phyloP scores from a whole-genome alignment of 495 filamentous ascomycete genomes.

The Cetradonia linearis region DNA sequence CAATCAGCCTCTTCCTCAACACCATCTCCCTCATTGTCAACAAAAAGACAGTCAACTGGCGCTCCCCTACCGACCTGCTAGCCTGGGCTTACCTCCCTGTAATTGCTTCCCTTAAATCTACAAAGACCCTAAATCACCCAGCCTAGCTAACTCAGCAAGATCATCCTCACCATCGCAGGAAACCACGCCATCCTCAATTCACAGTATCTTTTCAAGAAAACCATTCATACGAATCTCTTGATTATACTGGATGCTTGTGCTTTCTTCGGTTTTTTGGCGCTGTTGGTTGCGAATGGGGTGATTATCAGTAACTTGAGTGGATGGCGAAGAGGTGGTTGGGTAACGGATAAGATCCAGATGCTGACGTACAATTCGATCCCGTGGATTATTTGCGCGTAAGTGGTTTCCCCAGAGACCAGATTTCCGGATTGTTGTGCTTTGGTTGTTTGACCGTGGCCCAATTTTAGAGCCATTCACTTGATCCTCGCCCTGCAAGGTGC shows the following conservation, averaged over 20 bases:
- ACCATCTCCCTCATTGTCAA: not conserved
- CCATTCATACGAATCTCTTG: not conserved
- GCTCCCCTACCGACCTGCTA: not conserved
- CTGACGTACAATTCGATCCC: conserved; percentile 10
- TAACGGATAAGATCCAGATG: conserved; percentile 6
- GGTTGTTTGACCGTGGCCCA: not conserved
- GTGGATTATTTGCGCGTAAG: conserved; percentile 9
- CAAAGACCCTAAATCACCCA: not conserved
- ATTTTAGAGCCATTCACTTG: not conserved
- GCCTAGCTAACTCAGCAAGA: not conserved
- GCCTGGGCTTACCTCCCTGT: not conserved
- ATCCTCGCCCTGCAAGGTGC: not conserved
- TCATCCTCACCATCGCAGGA: conserved; percentile 1
- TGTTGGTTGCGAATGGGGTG: conserved; percentile 2
- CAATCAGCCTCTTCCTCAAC: not conserved
- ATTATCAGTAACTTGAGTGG: not conserved
- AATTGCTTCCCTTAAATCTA: not conserved
- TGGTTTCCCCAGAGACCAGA: too few species aligned
- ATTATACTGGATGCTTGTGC: conserved; percentile 3
- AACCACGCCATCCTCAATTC: conserved; percentile 4
- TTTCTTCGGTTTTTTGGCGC: not conserved
- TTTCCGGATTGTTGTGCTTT: too few species aligned
- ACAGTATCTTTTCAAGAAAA: not conserved
- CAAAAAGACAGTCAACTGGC: not conserved
- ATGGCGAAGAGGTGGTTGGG: not conserved